A percentile compares a stretch with the other conserved stretches of the same genome.
Evolutionary conservation across 202 grass and related monocot genomes (phyloP).

Genomic region (Miscanthus sacchariflorus): DNA sequence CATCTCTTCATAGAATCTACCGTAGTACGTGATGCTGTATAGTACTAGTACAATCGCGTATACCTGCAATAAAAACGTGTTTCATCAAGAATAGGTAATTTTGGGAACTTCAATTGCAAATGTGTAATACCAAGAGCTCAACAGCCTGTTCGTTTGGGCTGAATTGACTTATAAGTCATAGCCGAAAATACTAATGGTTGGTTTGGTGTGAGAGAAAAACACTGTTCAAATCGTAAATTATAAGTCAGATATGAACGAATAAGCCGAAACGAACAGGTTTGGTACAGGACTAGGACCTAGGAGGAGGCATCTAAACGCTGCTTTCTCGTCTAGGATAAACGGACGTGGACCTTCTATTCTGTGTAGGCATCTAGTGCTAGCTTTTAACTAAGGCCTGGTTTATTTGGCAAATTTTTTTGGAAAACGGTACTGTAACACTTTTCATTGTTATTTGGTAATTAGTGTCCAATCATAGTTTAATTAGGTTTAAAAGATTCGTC

Average conservation of each 20-base stretch:
- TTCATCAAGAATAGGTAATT: not conserved
- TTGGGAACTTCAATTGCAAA: not conserved
- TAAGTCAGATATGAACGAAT: too few species aligned
- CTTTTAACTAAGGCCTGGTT: not conserved
- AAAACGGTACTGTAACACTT: too few species aligned
- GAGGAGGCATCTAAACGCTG: not conserved
- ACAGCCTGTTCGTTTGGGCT: not conserved
- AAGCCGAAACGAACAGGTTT: not conserved
- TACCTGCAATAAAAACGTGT: not conserved
- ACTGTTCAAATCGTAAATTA: too few species aligned
- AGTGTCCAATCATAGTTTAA: too few species aligned
- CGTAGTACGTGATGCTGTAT: not conserved
- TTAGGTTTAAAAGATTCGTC: too few species aligned
- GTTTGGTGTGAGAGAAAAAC: too few species aligned
- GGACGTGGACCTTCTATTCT: constrained; percentile 21
- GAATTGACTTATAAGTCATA: too few species aligned
- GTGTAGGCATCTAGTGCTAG: constrained; percentile 19
- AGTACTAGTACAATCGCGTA: not conserved
- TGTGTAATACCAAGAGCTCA: not conserved
- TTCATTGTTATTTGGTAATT: too few species aligned
- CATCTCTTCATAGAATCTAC: not conserved
- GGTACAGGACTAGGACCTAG: not conserved
- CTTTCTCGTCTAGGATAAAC: constrained; percentile 16
- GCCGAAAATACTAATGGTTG: too few species aligned
- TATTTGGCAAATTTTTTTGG: too few species aligned